A percentile compares a stretch with the other conserved stretches of the same genome.
Evolutionary conservation across 106 monocot genomes (phyloP).

Genomic region (Phalaenopsis aphrodite): DNA sequence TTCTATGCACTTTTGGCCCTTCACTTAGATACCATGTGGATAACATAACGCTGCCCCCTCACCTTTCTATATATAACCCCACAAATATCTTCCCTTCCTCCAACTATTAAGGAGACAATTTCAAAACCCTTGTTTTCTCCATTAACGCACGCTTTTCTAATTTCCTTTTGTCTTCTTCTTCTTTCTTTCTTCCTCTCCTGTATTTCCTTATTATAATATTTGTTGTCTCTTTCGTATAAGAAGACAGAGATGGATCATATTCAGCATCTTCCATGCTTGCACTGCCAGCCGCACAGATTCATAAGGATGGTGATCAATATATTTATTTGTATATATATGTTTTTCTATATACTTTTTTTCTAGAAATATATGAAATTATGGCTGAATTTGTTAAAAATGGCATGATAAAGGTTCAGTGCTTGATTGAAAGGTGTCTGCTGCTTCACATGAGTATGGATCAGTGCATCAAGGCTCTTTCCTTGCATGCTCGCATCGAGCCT

Average conservation of each 20-base stretch:
- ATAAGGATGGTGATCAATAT: background rate
- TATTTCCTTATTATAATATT: background rate
- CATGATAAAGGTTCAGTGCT: slow-evolving; percentile 13
- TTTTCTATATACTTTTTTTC: no score
- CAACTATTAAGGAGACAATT: background rate
- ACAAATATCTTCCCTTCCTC: background rate
- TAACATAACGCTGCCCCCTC: background rate
- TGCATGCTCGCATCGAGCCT: slow-evolving; percentile 36
- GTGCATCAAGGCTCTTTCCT: slow-evolving; percentile 34
- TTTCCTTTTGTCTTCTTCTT: background rate
- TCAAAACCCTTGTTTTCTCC: background rate
- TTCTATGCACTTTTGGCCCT: slow-evolving; percentile 2
- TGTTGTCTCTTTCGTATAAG: background rate
- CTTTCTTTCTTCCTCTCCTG: background rate
- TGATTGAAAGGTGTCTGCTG: slow-evolving; percentile 62
- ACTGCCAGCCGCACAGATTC: background rate
- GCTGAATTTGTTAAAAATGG: background rate
- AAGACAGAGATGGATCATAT: background rate
- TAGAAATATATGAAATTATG: no score
- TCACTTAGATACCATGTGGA: background rate
- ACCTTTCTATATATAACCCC: background rate
- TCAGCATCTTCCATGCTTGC: background rate
- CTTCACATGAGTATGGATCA: slow-evolving; percentile 47
- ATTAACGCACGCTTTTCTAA: background rate
- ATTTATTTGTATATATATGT: no score